These are phyloP conservation scores for Fraxinus latifolia DNA, from an alignment of 305 asterid species.

Conservation along the genomic window DNA sequence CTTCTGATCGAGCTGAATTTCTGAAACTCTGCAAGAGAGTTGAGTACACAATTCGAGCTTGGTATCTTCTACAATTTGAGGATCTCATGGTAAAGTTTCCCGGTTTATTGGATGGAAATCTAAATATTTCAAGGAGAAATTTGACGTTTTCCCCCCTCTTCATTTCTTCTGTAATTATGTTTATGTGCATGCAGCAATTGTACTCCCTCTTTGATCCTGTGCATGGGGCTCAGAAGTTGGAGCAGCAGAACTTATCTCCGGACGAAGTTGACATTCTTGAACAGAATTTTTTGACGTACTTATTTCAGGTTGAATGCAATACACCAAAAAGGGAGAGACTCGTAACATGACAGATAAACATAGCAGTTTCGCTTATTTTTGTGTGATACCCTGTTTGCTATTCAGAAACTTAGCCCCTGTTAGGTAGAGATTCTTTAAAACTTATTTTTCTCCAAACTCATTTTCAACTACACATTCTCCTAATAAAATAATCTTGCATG, in stretches of 20 bases:
- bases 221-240: constrained; percentile 72
- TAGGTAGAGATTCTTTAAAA: too few relatives aligned
- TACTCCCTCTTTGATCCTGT: constrained; percentile 96
- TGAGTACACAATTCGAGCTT: constrained; percentile 92
- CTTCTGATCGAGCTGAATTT: constrained; percentile 84
- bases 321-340: not conserved
- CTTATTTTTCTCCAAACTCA: not conserved
- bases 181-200: constrained; percentile 65
- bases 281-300: constrained; percentile 74
- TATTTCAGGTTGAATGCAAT: constrained; percentile 63
- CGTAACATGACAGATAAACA: not conserved
- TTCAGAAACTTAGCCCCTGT: constrained; percentile 9
- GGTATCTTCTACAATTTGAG: constrained; percentile 96
- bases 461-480: not conserved
- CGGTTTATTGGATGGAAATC: not conserved
- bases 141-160: not conserved
- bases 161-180: not conserved
- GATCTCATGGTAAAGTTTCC: constrained; percentile 76
- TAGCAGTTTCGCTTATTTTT: not conserved
- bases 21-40: constrained; percentile 95
- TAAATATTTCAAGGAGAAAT: not conserved
- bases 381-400: not conserved
- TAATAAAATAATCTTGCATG: not conserved
- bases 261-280: constrained; percentile 78
- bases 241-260: constrained; percentile 73